Conservation (phyloP, 2,329 filamentous ascomycete genomes). For the Fusarium proliferatum region DNA sequence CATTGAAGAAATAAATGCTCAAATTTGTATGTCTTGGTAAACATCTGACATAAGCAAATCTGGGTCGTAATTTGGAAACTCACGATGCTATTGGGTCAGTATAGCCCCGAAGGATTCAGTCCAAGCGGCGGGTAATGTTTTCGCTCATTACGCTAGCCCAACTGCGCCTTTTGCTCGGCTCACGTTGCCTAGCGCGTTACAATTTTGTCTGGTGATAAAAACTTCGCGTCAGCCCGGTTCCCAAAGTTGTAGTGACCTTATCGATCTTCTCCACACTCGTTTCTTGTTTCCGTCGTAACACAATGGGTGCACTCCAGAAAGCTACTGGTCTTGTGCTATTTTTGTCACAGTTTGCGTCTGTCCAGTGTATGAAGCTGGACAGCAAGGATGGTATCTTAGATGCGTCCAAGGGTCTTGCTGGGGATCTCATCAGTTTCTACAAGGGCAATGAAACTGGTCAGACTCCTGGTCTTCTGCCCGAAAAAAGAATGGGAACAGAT, state of each 20-base stretch:
- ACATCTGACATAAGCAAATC: not conserved
- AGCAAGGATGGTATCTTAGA: conserved; percentile 18
- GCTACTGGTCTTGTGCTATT: conserved; percentile 1
- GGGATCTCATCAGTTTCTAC: conserved; percentile 63
- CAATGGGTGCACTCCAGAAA: conserved; percentile 3
- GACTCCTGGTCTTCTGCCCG: conserved; percentile 66
- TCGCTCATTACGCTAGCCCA: conserved; percentile 11
- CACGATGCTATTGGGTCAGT: not conserved
- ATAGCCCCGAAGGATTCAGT: conserved; percentile 6
- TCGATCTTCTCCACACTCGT: not conserved
- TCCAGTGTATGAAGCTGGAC: conserved; percentile 17
- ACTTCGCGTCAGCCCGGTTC: not conserved
- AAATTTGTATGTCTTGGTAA: not conserved
- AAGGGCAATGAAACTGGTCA: conserved; percentile 61
- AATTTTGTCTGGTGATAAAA: conserved; percentile 1
- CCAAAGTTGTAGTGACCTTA: not conserved
- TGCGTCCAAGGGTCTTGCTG: conserved; percentile 53
- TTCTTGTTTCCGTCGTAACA: not conserved
- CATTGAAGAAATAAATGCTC: not conserved
- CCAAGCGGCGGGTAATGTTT: not conserved
- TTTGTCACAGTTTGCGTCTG: not conserved
- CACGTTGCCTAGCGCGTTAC: not conserved
- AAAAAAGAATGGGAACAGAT: conserved; percentile 39
- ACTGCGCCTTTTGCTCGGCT: not conserved
- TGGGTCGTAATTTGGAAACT: not conserved